phyloP scores from a whole-genome alignment of 768 basidiomycete species.

The Suillus bovinus region DNA sequence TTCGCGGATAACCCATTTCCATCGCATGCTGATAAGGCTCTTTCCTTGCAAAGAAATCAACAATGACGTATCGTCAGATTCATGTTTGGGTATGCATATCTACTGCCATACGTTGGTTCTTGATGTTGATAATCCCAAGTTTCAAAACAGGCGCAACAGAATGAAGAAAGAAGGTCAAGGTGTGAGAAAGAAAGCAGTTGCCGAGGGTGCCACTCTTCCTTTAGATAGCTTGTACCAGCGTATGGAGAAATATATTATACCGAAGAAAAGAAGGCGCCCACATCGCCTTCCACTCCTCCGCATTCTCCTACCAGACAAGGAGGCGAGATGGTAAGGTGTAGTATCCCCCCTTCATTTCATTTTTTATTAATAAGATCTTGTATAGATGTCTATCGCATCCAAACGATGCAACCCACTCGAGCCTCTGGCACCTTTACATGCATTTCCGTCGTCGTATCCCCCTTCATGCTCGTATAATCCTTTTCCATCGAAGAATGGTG shows the following conservation, averaged over 20 bases:
- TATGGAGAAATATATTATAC: conserved; percentile 30
- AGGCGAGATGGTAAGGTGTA: conserved; percentile 13
- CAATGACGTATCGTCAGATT: conserved; percentile 49
- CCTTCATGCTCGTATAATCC: conserved; percentile 18
- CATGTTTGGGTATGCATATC: conserved; percentile 50
- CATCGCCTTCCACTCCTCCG: not conserved
- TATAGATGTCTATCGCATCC: not conserved
- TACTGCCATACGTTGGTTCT: not conserved
- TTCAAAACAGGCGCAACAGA: conserved; percentile 49
- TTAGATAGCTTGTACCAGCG: conserved; percentile 26
- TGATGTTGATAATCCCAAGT: conserved; percentile 32
- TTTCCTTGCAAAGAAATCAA: conserved; percentile 41
- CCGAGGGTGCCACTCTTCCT: conserved; percentile 21
- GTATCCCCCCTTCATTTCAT: not conserved
- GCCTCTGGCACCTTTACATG: conserved; percentile 19
- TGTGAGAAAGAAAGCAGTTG: conserved; percentile 26
- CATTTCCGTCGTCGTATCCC: conserved; percentile 26
- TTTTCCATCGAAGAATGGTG: conserved; percentile 14
- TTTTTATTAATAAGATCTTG: not conserved
- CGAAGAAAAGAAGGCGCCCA: conserved; percentile 12
- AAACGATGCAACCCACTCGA: conserved; percentile 10
- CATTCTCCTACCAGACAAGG: conserved; percentile 17
- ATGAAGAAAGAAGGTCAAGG: conserved; percentile 30
- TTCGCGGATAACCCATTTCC: conserved; percentile 52
- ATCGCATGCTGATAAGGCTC: conserved; percentile 38